Evolutionary conservation across 352 stramenopile genomes (phyloP).

Genomic region (Stramenopiles sp.): DNA sequence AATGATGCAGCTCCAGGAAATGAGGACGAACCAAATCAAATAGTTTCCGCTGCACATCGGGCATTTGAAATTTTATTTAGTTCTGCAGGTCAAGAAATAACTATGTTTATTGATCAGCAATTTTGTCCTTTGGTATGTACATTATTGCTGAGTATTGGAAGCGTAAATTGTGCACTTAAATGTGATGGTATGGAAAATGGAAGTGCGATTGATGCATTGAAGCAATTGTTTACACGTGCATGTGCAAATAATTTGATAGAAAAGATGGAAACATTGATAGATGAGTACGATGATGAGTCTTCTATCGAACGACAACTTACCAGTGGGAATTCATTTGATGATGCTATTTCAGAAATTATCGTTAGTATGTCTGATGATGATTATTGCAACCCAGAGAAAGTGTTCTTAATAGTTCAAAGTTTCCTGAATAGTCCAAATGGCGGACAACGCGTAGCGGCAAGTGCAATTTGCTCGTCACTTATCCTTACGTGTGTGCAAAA

Average conservation of each 20-base stretch:
- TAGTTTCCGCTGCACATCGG: not conserved
- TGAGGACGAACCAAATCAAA: not conserved
- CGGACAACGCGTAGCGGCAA: not conserved
- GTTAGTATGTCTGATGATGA: not conserved
- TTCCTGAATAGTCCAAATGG: not conserved
- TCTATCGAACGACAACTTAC: not conserved
- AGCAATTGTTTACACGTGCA: not conserved
- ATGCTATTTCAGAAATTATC: not conserved
- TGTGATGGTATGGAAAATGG: not conserved
- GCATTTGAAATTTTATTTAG: not conserved
- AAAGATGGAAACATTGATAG: not conserved
- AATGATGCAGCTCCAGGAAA: not conserved
- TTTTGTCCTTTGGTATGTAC: not conserved
- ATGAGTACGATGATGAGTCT: not conserved
- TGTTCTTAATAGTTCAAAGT: not conserved
- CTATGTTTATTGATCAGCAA: not conserved
- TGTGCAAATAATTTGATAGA: not conserved
- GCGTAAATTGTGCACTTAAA: not conserved
- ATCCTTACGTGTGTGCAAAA: not conserved
- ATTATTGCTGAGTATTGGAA: not conserved
- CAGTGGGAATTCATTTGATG: not conserved
- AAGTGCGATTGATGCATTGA: not conserved
- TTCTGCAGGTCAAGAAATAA: not conserved
- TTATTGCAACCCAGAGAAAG: not conserved
- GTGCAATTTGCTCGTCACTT: not conserved